Base-by-base conservation (phyloP, 2,329 filamentous ascomycete genomes). In the Thielaviopsis musarum region DNA sequence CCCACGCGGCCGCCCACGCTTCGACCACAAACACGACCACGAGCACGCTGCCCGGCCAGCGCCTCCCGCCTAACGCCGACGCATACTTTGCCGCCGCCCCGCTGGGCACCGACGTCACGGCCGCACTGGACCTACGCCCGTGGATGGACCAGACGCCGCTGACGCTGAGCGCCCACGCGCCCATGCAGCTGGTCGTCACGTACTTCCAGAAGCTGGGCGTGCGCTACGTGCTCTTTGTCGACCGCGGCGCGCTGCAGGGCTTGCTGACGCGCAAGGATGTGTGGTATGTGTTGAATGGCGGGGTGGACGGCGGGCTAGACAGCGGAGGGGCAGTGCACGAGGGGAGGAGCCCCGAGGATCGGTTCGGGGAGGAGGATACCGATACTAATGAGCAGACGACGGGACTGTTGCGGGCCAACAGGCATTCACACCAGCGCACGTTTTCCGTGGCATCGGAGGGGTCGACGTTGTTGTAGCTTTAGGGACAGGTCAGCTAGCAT, bases 81-180 rank as follows among this genome's bases (percentile, higher is more conserved):
- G 85, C 85, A 52, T 90, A 87, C 71, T 96, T 98, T 72, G 79
- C 82, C 0, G 88, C 94, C 68, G 87, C 91, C 67, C 84, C 87
- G 2, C 82, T 91, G 58, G 85, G 86, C 0, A 88, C 95, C 66
- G 34, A 86, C 88, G 0, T 75, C 79, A 17, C 34, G 15, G 24
- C 13, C 5, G 90, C 85, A 0, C 81, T 98, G 48, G 93, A 98
- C 71, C 78, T 98, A 12, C 78, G 91, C 7, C 91, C 91, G 2
- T 98, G 93, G 93, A 96, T 98, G 90, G 93, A 98, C 70, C 91
- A 96, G 70, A 98, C 93, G 0, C 93, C 93, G 0, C 87, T 98
- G 54, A 97, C 93, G 0, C 77, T 97, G 19, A 87, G 89, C 51
- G 83, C 82, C 22, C 81, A 83, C 63, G 83, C 84, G 17, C 85